These are phyloP conservation scores for Fusarium tjaetaba DNA, from an alignment of 2,329 filamentous ascomycete genomes.

Conservation along the genomic window DNA sequence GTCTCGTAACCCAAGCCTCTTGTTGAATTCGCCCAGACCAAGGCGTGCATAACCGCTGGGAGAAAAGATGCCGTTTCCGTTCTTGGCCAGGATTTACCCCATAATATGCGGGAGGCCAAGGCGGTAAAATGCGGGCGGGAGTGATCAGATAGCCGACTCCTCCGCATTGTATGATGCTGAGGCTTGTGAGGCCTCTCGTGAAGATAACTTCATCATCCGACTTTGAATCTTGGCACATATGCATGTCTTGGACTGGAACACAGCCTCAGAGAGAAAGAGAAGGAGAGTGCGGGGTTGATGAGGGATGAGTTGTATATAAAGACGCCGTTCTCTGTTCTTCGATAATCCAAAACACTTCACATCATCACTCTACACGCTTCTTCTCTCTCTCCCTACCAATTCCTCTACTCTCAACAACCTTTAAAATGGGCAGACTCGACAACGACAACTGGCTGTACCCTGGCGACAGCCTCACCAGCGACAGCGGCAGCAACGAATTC, in stretches of 20 bases:
- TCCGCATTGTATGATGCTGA: neutral
- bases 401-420: neutral
- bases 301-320: neutral
- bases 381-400: rapidly evolving
- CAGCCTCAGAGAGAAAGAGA: neutral
- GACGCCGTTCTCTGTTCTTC: rapidly evolving
- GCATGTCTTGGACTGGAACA: neutral
- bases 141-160: neutral
- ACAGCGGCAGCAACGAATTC: slow-evolving; percentile 45
- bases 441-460: slow-evolving; percentile 47
- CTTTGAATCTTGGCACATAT: slow-evolving; percentile 16
- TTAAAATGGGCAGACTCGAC: slow-evolving; percentile 37
- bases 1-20: neutral
- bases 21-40: neutral
- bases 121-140: neutral
- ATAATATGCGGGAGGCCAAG: neutral
- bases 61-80: slow-evolving; percentile 3
- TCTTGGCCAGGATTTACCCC: neutral
- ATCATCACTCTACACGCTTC: neutral
- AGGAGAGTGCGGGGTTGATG: neutral
- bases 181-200: neutral
- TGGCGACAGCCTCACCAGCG: slow-evolving; percentile 45
- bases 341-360: neutral
- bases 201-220: neutral
- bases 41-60: neutral